These are phyloP conservation scores for Amanita phalloides DNA, from an alignment of 768 basidiomycete species.

Conservation along the genomic window DNA sequence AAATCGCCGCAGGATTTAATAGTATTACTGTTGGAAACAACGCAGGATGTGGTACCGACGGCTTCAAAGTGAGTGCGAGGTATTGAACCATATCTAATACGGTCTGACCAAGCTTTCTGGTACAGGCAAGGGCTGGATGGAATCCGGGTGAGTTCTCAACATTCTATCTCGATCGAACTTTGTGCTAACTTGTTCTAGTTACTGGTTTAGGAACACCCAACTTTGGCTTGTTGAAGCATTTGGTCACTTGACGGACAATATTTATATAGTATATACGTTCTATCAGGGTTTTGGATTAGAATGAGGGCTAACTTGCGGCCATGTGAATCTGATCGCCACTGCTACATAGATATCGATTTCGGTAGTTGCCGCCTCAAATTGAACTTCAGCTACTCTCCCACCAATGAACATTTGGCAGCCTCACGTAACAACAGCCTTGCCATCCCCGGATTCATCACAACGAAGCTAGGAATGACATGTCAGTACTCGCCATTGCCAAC, in stretches of 20 bases:
- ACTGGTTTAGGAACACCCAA: slow-evolving; percentile 47
- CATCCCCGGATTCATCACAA: no score
- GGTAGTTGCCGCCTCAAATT: no score
- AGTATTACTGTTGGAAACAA: slow-evolving; percentile 49
- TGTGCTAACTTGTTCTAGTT: slow-evolving; percentile 17
- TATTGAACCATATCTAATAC: neutral
- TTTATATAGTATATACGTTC: no score
- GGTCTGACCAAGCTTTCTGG: neutral
- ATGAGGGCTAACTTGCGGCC: no score
- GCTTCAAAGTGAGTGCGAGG: slow-evolving; percentile 40
- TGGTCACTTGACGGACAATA: slow-evolving; percentile 13
- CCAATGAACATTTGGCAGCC: no score
- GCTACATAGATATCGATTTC: no score
- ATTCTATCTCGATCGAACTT: neutral
- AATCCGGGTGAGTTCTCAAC: slow-evolving; percentile 35
- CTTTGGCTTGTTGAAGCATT: slow-evolving; percentile 33
- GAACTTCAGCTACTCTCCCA: no score
- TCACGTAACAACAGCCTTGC: no score
- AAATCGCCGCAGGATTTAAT: slow-evolving; percentile 27
- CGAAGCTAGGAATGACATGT: neutral
- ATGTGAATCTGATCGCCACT: no score
- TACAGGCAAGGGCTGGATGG: slow-evolving; percentile 40
- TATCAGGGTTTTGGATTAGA: no score
- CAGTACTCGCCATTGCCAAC: no score
- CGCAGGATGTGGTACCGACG: slow-evolving; percentile 44